Percentiles rank a stretch among this genome's conserved stretches.
Evolutionary conservation across 306 rosid genomes (phyloP).

Genomic region (Trichosanthes truncata): DNA sequence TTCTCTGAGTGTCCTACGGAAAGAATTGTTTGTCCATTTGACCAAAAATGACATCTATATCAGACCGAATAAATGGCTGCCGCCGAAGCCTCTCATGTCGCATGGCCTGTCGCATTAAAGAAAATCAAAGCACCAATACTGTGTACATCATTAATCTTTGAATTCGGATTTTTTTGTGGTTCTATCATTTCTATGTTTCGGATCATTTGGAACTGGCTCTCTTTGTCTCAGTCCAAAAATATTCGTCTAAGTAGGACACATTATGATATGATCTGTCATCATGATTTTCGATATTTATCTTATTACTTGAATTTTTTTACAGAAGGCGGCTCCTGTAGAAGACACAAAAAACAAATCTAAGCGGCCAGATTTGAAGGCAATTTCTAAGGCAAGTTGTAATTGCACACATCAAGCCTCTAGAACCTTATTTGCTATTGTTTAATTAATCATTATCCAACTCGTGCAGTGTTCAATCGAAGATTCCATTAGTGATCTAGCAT

Average conservation of each 20-base stretch:
- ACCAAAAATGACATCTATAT: background rate
- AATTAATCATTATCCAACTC: background rate
- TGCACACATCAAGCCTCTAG: background rate
- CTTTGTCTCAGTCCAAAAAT: background rate
- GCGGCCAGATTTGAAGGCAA: slow-evolving; percentile 90
- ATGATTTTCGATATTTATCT: background rate
- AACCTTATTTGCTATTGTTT: background rate
- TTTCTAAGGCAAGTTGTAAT: slow-evolving; percentile 51
- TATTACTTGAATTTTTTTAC: slow-evolving; percentile 8
- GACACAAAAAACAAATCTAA: slow-evolving; percentile 32
- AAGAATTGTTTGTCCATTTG: background rate
- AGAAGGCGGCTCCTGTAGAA: slow-evolving; percentile 21
- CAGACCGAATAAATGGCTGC: background rate
- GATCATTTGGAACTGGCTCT: background rate
- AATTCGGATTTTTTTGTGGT: background rate
- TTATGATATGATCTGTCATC: background rate
- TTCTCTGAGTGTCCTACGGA: background rate
- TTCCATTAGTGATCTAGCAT: background rate
- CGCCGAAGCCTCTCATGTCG: background rate
- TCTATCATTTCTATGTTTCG: background rate
- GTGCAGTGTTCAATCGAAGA: background rate
- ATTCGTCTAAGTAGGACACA: background rate
- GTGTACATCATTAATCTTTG: background rate
- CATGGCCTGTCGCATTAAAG: background rate
- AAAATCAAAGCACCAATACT: background rate